Evolutionary conservation across 768 basidiomycete species (phyloP), one percentile per base, ranked within the genome.

Genomic region (Boletellus ananas): DNA sequence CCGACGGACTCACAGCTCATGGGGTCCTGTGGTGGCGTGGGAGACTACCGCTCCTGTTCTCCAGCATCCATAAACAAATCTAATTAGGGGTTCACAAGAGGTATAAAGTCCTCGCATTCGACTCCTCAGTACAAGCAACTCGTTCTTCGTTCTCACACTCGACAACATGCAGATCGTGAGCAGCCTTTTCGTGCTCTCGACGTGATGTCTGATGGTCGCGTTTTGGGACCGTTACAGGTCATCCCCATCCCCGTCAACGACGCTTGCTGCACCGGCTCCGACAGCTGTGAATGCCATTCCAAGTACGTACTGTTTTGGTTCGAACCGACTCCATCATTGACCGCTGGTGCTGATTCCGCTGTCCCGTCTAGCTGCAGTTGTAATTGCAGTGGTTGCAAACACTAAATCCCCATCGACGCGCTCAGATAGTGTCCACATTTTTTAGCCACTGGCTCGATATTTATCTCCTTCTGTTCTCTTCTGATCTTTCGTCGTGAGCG

Each of bases 161-260:
- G 37, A 0, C 6, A 41, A 20, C 35, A 61, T 59, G 59, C 59
- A 60, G 49, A 53, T 18, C 12, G 58, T 59, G 43, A 48, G 58
- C 39, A 33, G 18, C 0, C 20, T 1, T 18, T 6, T 5, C 17
- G 10, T 4, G 18, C 18, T 35, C 8, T 56, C 23, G 23, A 18
- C 11, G 23, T 3, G 14, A n/a, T 41, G 13, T 12, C 46, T 37
- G 45, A 50, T 6, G 29, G 3, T 21, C 11, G 14, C 10, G 16
- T 14, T 39, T 10, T 3, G 31, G 13, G 1, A 9, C 21, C n/a
- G 10, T 17, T n/a, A 7, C 11, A 51, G 50, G 29, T 42, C 18
- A 36, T 27, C 27, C 21, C 50, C 20, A 51, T 51, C 21, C 50
- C 40, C 18, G 45, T 51, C 16, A 51, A 51, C 50, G 23, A 51